Conservation (phyloP, 345 rosid species). For the Schrenkiella parvula region DNA sequence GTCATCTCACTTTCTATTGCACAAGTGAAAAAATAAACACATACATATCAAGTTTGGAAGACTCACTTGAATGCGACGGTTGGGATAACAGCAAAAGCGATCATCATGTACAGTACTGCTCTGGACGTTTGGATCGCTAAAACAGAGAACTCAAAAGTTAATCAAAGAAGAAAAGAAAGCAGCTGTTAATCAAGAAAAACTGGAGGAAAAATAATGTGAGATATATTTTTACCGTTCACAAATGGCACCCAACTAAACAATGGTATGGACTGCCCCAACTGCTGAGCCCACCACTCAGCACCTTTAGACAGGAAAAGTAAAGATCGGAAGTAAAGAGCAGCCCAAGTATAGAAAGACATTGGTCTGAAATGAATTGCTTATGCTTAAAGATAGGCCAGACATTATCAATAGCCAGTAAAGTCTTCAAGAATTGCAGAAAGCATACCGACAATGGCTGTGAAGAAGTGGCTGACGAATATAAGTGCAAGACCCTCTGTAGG, state of each 20-base stretch:
- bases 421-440: not conserved
- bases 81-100: slow-evolving; percentile 74
- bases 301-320: slow-evolving; percentile 39
- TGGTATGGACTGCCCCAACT: slow-evolving; percentile 66
- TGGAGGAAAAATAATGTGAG: not conserved
- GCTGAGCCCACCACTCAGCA: slow-evolving; percentile 93
- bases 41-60: slow-evolving; percentile 1
- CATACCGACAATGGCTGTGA: slow-evolving; percentile 82
- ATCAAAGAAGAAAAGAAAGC: not conserved
- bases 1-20: not conserved
- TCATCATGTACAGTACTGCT: slow-evolving; percentile 62
- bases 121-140: slow-evolving; percentile 64
- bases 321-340: not conserved
- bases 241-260: slow-evolving; percentile 82
- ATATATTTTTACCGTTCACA: slow-evolving; percentile 52
- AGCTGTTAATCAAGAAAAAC: not conserved
- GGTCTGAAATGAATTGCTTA: not conserved
- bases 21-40: not conserved
- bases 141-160: not conserved
- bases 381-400: not conserved
- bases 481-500: slow-evolving; percentile 97
- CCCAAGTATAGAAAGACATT: not conserved
- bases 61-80: slow-evolving; percentile 89
- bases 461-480: slow-evolving; percentile 70
- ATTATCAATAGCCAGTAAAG: not conserved